Conservation (phyloP, 2,329 filamentous ascomycete species). For the Cephalotrichum gorgonifer region DNA sequence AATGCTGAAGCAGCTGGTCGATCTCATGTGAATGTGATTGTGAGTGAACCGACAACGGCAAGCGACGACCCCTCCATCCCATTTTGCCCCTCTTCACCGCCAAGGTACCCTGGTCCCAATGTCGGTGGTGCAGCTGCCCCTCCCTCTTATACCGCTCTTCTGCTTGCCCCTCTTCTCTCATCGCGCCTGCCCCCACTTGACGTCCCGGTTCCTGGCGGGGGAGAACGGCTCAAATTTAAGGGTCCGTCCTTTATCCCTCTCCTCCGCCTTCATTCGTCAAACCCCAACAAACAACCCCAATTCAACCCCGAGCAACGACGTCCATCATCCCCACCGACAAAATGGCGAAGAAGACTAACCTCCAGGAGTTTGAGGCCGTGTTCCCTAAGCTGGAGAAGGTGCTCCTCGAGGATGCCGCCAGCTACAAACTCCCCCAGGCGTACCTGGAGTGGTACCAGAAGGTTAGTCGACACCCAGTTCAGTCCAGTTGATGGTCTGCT, state of each 20-base stretch:
- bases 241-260: neutral
- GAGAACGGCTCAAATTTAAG: neutral
- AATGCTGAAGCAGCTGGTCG: too few relatives aligned
- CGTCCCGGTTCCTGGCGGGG: neutral
- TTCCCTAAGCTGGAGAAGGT: slow-evolving; percentile 81
- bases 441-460: slow-evolving; percentile 80
- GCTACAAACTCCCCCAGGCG: slow-evolving; percentile 74
- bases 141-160: too few relatives aligned
- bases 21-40: too few relatives aligned
- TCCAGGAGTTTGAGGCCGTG: slow-evolving; percentile 80
- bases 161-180: neutral
- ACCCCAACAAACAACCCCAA: neutral
- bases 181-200: neutral
- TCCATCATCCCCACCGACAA: neutral
- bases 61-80: too few relatives aligned
- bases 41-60: too few relatives aligned
- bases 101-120: too few relatives aligned
- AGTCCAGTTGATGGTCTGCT: neutral
- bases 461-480: slow-evolving; percentile 34
- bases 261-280: neutral
- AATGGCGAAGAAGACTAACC: slow-evolving; percentile 63
- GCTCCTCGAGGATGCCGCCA: slow-evolving; percentile 65
- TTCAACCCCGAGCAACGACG: neutral
- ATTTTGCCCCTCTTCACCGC: neutral
- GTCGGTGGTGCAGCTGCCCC: too few relatives aligned